Evolutionary conservation across 1,284 basidiomycete genomes (phyloP), one percentile per base, ranked within the genome.

Genomic region (Pterula multifida): DNA sequence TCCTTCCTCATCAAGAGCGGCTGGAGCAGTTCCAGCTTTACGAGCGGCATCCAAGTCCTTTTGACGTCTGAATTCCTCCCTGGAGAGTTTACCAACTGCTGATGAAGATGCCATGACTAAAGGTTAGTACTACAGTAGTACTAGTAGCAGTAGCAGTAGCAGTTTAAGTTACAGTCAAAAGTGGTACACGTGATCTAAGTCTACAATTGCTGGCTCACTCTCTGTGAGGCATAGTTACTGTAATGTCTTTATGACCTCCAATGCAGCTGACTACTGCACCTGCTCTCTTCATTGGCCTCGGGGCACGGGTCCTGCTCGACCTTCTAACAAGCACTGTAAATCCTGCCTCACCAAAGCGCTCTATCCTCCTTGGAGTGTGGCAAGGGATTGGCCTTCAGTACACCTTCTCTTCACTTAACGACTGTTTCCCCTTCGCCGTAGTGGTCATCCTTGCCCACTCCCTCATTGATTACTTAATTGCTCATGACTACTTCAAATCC

Each of bases 1-100:
- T 51, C 94, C 96, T 65, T 96, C 87, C 63, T 92, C 88, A 63
- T 98, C 95, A 45, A 96, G 72, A 47, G 91, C 94, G 32, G 94
- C 90, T 21, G 94, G 90, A 9, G 93, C 95, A 25, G 92, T 97
- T 68, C 95, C 95, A 45, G 95, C 95, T 71, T 97, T 98, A 54
- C 95, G 85, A 55, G 90, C 87, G 9, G 93, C 91, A 65, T 97
- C 94, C 55, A 98, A 81, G 65, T 98, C 95, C 66, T 96, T 94
- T 67, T 94, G 89, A 23, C 90, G 79, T 44, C 93, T 80, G 61
- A 90, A 95, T 64, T 97, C 93, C 66, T 95, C 90, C 28, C 90
- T 77, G 0, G 92, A 95, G 50, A 96, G 77, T 63, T 96, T 96
- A 60, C 88, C 89, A 24, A 74, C 61, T 53, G 73, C 77, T 75